Conservation (phyloP, 768 basidiomycete genomes). For the Suillus decipiens region DNA sequence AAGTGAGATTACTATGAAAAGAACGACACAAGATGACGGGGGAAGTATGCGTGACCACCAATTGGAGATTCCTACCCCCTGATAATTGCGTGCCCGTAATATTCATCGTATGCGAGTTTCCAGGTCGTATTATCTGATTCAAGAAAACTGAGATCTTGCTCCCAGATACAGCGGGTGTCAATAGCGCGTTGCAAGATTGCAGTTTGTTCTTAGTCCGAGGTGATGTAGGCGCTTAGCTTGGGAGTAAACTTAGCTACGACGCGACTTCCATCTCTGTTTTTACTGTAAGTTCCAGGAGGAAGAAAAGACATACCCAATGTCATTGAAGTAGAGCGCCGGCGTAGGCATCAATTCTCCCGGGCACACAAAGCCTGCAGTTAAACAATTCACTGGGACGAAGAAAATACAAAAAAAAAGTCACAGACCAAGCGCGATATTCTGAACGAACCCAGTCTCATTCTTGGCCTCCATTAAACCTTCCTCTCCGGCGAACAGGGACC, state of each 20-base stretch:
- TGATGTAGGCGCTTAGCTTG: conserved; percentile 2
- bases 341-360: not conserved
- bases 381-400: not conserved
- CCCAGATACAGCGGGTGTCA: not conserved
- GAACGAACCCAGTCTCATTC: not conserved
- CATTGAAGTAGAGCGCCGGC: not conserved
- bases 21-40: not conserved
- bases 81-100: not conserved
- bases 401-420: not conserved
- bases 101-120: not conserved
- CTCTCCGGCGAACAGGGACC: not conserved
- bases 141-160: not conserved
- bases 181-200: not conserved
- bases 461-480: no score
- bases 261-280: not conserved
- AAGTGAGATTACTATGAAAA: not conserved
- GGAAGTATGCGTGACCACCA: not conserved
- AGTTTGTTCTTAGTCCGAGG: not conserved
- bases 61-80: not conserved
- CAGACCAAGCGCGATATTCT: not conserved
- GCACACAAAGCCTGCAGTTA: not conserved
- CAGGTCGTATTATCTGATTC: not conserved
- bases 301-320: not conserved
- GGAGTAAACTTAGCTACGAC: not conserved
- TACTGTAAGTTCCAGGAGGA: not conserved